Conservation (phyloP, 352 stramenopile species). For the Globisporangium nodosum region DNA sequence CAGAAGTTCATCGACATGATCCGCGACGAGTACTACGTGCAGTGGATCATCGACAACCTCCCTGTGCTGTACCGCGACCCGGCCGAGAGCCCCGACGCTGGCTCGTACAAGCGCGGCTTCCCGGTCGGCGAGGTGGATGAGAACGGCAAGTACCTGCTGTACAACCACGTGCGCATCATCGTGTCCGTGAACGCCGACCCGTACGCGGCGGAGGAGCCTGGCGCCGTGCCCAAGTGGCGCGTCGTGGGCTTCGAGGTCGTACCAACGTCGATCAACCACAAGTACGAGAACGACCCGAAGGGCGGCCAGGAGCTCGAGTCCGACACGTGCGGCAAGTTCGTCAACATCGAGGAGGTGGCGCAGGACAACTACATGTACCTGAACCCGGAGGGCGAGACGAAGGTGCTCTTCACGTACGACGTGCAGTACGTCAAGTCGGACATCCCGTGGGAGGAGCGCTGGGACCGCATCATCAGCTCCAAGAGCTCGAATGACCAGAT, state of each 20-base stretch:
- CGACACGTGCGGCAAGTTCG: conserved; percentile 85
- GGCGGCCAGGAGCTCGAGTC: conserved; percentile 76
- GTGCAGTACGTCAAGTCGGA: conserved; percentile 94
- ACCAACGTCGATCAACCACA: conserved; percentile 93
- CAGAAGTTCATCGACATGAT: conserved; percentile 90
- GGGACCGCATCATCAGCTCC: conserved; percentile 98
- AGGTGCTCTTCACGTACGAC: conserved; percentile 99
- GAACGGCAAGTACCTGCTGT: conserved; percentile 92
- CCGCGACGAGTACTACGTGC: conserved; percentile 92
- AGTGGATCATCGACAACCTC: conserved; percentile 93
- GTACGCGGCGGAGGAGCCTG: conserved; percentile 54
- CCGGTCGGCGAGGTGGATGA: conserved; percentile 91
- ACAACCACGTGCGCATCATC: conserved; percentile 98
- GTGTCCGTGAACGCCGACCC: conserved; percentile 89
- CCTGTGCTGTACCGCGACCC: conserved; percentile 85
- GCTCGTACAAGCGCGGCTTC: conserved; percentile 87
- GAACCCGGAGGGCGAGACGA: conserved; percentile 54
- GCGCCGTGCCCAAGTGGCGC: conserved; percentile 59
- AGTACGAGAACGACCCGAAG: conserved; percentile 81
- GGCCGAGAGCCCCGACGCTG: conserved; percentile 52
- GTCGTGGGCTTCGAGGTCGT: conserved; percentile 97
- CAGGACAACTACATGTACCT: conserved; percentile 85
- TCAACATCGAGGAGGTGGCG: conserved; percentile 80
- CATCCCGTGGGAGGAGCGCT: conserved; percentile 95
- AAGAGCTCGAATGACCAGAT: conserved; percentile 97